A percentile compares a stretch with the other conserved stretches of the same genome.
Evolutionary conservation across 2,329 filamentous ascomycete species (phyloP).

Genomic region (Cryphonectria japonica): DNA sequence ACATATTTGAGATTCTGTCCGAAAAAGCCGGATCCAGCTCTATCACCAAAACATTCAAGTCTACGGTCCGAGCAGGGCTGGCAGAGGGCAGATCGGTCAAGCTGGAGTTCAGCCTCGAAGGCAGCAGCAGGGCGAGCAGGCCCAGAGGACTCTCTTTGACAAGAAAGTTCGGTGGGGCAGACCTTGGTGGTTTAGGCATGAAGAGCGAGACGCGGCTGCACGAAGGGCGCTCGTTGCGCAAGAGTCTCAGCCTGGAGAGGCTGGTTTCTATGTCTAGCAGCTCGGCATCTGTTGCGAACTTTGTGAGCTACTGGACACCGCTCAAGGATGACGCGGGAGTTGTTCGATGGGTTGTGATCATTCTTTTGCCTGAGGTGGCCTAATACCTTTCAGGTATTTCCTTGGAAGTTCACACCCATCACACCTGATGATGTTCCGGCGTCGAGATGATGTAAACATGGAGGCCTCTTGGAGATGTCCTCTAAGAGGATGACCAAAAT

Average conservation of each 20-base stretch:
- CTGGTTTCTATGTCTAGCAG: not conserved
- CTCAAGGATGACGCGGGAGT: constrained; percentile 16
- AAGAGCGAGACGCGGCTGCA: not conserved
- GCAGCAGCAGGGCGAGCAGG: not conserved
- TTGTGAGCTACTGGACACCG: constrained; percentile 26
- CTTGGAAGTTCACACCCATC: not conserved
- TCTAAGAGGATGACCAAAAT: not conserved
- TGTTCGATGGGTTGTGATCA: constrained; percentile 18
- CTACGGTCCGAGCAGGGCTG: constrained; percentile 12
- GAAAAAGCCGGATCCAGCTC: constrained; percentile 17
- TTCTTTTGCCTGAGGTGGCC: constrained; percentile 21
- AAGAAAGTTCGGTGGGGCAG: constrained; percentile 2
- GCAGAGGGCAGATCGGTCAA: constrained; percentile 18
- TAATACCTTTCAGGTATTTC: not conserved
- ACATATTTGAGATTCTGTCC: constrained; percentile 23
- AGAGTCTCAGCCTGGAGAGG: constrained; percentile 23
- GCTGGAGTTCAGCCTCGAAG: constrained; percentile 19
- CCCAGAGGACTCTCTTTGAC: constrained; percentile 19
- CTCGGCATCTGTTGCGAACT: not conserved
- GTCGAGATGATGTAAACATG: too few relatives aligned
- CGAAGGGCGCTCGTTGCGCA: not conserved
- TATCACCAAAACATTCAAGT: constrained; percentile 18
- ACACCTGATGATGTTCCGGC: too few relatives aligned
- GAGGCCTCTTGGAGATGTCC: not conserved
- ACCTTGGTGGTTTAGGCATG: not conserved